These are phyloP conservation scores for Suillus variegatus DNA, from an alignment of 768 basidiomycete genomes.

Conservation along the genomic window DNA sequence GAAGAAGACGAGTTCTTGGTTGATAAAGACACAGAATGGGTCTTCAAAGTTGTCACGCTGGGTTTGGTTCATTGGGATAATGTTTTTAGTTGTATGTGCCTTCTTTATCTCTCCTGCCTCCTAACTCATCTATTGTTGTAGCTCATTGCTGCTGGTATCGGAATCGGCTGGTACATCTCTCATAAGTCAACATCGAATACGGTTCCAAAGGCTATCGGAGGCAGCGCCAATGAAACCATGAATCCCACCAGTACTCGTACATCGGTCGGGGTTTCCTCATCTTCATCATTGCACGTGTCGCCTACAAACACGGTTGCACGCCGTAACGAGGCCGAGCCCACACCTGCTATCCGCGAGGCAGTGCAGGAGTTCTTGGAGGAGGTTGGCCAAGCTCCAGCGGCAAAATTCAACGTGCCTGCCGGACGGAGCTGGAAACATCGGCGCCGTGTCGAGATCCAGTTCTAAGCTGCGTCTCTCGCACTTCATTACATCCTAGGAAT, in stretches of 20 bases:
- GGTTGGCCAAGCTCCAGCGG: background rate
- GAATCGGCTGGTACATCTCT: slow-evolving; percentile 58
- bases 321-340: slow-evolving; percentile 29
- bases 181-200: slow-evolving; percentile 51
- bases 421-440: slow-evolving; percentile 17
- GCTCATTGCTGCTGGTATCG: slow-evolving; percentile 57
- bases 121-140: slow-evolving; percentile 18
- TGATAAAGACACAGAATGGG: slow-evolving; percentile 61
- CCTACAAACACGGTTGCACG: slow-evolving; percentile 63
- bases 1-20: slow-evolving; percentile 62
- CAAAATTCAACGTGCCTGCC: background rate
- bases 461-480: background rate
- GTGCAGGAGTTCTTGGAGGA: slow-evolving; percentile 12
- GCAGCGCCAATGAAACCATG: slow-evolving; percentile 50
- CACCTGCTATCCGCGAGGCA: background rate
- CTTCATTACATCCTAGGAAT: background rate
- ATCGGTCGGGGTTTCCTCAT: slow-evolving; percentile 15
- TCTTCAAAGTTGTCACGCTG: slow-evolving; percentile 56
- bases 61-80: slow-evolving; percentile 70
- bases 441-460: slow-evolving; percentile 16
- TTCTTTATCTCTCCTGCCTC: background rate
- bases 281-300: slow-evolving; percentile 44
- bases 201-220: slow-evolving; percentile 64
- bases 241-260: slow-evolving; percentile 19
- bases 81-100: slow-evolving; percentile 52